Evolutionary conservation across 495 filamentous ascomycete species (phyloP), one percentile per base, ranked within the genome.

Genomic region (Penicillium mononematosum): DNA sequence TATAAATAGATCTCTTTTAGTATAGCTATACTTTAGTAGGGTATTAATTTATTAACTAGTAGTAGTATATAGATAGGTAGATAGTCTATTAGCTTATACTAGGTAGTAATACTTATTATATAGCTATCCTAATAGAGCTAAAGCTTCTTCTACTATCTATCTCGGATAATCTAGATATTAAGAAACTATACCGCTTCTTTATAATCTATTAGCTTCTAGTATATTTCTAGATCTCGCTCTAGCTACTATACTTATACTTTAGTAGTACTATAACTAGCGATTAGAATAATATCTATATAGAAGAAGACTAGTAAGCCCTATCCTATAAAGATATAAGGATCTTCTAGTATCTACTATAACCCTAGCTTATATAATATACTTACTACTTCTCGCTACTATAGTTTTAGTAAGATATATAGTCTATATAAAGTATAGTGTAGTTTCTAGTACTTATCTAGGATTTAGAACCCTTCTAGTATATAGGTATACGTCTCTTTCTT

Each of bases 251-350:
- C 50, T 27, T 27, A 7, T 7, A 2, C 1, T 20, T 45, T 45
- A 24, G 27, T 7, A 27, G 25, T 27, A 27, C 25, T 5, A 7
- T 27, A 17, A 16, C 20, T 36, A 17, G 32, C 50, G 7, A 69
- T 55, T 6, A 66, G 8, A 1, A 67, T 64, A 42, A 67, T 55
- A 55, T 69, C 61, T 0, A 69, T 53, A 53, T 67, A 67, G 36
- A 70, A 60, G 53, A 70, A 65, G 5, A 70, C 63, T 20, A 71
- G 45, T 2, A 27, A 27, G 25, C 25, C 25, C 25, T 27, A 27
- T 27, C 25, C 25, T 7, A 27, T 27, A 27, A 27, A 27, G 25
- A 27, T 2, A 2, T 27, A 27, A 2, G 25, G 25, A 2, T 27
- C 25, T 27, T 27, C 25, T 2, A 2, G 25, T 2, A 27, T 27